Evolutionary conservation across 768 basidiomycete genomes (phyloP).

Genomic region (Leccinum variicolor): DNA sequence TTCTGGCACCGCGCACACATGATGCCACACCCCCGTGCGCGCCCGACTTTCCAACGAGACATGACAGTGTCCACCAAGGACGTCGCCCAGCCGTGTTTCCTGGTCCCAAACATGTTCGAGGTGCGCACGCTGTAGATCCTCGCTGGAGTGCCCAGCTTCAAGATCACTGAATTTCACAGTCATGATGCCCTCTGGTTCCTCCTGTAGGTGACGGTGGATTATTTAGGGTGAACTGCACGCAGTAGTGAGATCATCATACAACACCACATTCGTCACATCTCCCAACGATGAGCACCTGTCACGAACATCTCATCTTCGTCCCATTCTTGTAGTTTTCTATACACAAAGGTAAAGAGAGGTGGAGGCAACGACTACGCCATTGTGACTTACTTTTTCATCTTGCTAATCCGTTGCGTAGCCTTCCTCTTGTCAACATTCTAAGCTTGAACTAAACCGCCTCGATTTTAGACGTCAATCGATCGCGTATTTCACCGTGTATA

Average conservation of each 20-base stretch:
- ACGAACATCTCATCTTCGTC: slow-evolving; percentile 79
- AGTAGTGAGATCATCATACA: slow-evolving; percentile 47
- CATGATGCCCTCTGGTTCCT: slow-evolving; percentile 91
- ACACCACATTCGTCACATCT: slow-evolving; percentile 90
- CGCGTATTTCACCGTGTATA: slow-evolving; percentile 33
- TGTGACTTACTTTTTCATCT: too few species aligned
- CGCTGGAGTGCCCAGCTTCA: slow-evolving; percentile 64
- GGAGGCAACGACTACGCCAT: too few species aligned
- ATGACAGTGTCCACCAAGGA: too few species aligned
- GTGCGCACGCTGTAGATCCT: slow-evolving; percentile 12
- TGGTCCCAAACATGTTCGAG: slow-evolving; percentile 10
- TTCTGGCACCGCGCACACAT: too few species aligned
- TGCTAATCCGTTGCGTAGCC: too few species aligned
- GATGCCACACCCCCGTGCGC: too few species aligned
- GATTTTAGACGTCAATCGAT: slow-evolving; percentile 29
- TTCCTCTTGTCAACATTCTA: too few species aligned
- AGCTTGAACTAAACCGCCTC: slow-evolving; percentile 37
- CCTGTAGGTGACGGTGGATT: slow-evolving; percentile 41
- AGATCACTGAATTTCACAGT: slow-evolving; percentile 94
- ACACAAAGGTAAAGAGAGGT: too few species aligned
- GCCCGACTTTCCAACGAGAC: too few species aligned
- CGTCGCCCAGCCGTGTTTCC: not conserved
- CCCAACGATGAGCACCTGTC: slow-evolving; percentile 89
- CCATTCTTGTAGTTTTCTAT: too few species aligned
- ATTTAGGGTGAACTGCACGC: too few species aligned